Conservation (phyloP, 257 asterid genomes). For the Plantago elongata region DNA sequence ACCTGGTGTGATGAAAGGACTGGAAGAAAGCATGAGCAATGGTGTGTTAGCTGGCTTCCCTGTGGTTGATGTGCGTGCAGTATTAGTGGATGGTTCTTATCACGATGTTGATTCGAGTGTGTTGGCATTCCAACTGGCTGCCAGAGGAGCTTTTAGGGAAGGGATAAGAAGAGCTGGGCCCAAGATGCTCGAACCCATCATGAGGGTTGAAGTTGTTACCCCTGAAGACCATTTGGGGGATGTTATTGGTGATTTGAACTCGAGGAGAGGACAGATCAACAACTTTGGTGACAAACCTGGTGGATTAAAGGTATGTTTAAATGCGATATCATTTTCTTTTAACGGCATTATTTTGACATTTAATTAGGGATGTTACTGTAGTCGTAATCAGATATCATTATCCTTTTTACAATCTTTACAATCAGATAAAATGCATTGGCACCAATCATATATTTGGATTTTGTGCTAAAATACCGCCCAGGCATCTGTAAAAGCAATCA, state of each 20-base stretch:
- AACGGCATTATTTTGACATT: neutral
- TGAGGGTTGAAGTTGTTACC: conserved; percentile 91
- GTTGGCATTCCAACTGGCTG: conserved; percentile 94
- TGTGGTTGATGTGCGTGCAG: conserved; percentile 93
- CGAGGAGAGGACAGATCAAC: conserved; percentile 92
- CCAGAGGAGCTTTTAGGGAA: conserved; percentile 92
- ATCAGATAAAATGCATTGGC: too few relatives aligned
- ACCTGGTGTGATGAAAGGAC: conserved; percentile 97
- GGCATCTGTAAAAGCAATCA: too few relatives aligned
- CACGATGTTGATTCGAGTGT: conserved; percentile 98
- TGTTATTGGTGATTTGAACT: conserved; percentile 93
- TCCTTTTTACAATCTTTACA: too few relatives aligned
- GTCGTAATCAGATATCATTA: too few relatives aligned
- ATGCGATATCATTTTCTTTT: neutral
- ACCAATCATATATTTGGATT: too few relatives aligned
- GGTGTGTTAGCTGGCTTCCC: conserved; percentile 96
- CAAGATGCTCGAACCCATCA: conserved; percentile 80
- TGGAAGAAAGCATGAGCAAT: conserved; percentile 89
- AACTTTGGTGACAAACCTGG: conserved; percentile 98
- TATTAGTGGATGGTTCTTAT: conserved; percentile 88
- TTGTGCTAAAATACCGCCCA: too few relatives aligned
- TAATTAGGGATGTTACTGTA: too few relatives aligned
- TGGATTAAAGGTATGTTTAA: conserved; percentile 72
- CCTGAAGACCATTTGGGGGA: conserved; percentile 99
- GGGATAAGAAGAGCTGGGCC: conserved; percentile 95